phyloP scores from a whole-genome alignment of 2,329 filamentous ascomycete genomes.

The Fusarium luffae region DNA sequence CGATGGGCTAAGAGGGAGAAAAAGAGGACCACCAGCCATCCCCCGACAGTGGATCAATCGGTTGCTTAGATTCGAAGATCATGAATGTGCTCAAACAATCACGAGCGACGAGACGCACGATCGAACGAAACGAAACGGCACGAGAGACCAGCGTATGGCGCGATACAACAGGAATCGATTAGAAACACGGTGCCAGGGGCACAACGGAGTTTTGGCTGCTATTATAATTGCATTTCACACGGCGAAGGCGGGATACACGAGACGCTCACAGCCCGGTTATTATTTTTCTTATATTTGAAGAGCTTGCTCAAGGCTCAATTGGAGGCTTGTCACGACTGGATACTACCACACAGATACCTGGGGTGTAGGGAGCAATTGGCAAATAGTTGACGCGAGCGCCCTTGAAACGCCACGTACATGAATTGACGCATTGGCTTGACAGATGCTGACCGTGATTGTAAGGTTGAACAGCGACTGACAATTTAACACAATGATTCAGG shows the following conservation, averaged over 20 bases:
- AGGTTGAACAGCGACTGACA: not conserved
- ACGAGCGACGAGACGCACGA: not conserved
- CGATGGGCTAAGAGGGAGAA: constrained; percentile 85
- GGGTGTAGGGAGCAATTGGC: constrained; percentile 31
- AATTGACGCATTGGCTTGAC: constrained; percentile 32
- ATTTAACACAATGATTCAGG: not conserved
- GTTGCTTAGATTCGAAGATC: constrained; percentile 22
- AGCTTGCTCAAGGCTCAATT: constrained; percentile 18
- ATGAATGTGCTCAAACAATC: not conserved
- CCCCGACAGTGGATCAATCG: constrained; percentile 41
- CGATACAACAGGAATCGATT: not conserved
- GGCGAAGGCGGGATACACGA: constrained; percentile 43
- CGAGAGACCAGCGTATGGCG: not conserved
- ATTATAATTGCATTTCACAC: constrained; percentile 31
- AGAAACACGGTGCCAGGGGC: constrained; percentile 19
- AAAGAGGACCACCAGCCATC: constrained; percentile 59
- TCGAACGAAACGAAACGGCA: not conserved
- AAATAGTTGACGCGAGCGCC: constrained; percentile 13
- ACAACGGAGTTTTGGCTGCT: constrained; percentile 31
- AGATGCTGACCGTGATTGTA: not conserved
- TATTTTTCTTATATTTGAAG: constrained; percentile 3
- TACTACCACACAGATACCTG: constrained; percentile 40
- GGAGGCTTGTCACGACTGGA: constrained; percentile 13
- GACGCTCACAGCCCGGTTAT: constrained; percentile 35
- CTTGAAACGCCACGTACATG: constrained; percentile 27